Evolutionary conservation across 352 stramenopile species (phyloP), one percentile per base, ranked within the genome.

Genomic region (Phytophthora pistaciae): DNA sequence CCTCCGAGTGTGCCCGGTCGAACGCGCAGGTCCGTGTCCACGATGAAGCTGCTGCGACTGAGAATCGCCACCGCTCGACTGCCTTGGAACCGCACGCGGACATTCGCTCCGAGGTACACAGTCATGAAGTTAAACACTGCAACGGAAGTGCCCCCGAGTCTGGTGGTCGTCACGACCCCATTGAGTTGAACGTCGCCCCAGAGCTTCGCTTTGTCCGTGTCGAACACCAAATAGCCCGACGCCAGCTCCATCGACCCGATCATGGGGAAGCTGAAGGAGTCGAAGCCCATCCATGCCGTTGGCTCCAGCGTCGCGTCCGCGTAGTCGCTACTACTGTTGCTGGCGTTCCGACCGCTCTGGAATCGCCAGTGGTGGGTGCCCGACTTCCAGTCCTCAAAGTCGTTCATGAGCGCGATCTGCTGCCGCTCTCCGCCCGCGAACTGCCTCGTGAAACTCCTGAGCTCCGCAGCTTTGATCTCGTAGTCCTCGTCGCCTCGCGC

Each of bases 381-480:
- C 14, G 79, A 87, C 46, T 97, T 95, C 96, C 96, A 99, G 78
- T 99, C 94, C 72, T 99, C 96, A 88, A 99, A 99, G 79, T 98
- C 85, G 48, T 97, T 94, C 75, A 97, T 92, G 11, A 99, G 84
- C 36, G 82, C 42, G 40, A 96, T 90, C 52, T 75, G 53, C 10
- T 79, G 68, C 36, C 94, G 87, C 7, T 88, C 67, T 38, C 97
- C 96, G 23, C 88, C 78, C 0, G 61, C 68, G 78, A 98, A 99
- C 21, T 84, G 59, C 64, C 96, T 84, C 48, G 88, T 88, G 44
- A 87, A 98, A 75, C 96, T 96, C 44, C 77, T 72, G 1, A 84
- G 84, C 10, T 60, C 66, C 3, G 80, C 91, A 9, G 75, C 73
- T 11, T 75, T 84, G 58, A 98, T 90, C 55, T 96, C 82, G 64